Percentiles rank a stretch among this genome's conserved stretches.
Conservation (phyloP, 1,284 basidiomycete species). For the Pyrrhoderma noxium region DNA sequence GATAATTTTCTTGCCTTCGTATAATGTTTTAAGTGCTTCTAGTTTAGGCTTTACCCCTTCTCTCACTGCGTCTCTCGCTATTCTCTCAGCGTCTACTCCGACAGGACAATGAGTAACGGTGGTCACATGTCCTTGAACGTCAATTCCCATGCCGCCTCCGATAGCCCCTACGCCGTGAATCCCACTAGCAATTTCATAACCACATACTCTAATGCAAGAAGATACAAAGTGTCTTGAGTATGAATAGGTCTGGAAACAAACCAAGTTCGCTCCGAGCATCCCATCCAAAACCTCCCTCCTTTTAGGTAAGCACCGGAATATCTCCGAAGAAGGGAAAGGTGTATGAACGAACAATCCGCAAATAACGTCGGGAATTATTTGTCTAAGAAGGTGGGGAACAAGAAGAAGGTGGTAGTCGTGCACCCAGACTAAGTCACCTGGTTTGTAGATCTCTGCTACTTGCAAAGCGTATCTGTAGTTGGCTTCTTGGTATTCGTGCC, state of each 20-base stretch:
- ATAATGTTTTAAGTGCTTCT: constrained; percentile 76
- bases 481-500: constrained; percentile 78
- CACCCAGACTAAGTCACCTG: constrained; percentile 88
- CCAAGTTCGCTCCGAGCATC: constrained; percentile 95
- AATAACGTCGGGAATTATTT: constrained; percentile 67
- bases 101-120: constrained; percentile 90
- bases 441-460: constrained; percentile 71
- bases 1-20: constrained; percentile 98
- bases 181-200: constrained; percentile 72
- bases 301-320: constrained; percentile 89
- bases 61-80: constrained; percentile 73
- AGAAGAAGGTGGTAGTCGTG: constrained; percentile 94
- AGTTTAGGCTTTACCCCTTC: constrained; percentile 88
- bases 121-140: constrained; percentile 83
- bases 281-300: constrained; percentile 94
- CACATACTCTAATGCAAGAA: constrained; percentile 92
- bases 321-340: constrained; percentile 94
- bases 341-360: constrained; percentile 96
- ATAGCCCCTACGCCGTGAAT: background rate
- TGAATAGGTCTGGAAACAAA: constrained; percentile 95
- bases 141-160: constrained; percentile 41
- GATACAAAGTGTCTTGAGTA: constrained; percentile 95
- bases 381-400: constrained; percentile 80
- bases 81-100: constrained; percentile 92
- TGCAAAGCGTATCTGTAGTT: constrained; percentile 82